Conservation (phyloP, 176 grass and related monocot genomes). For the Metroxylon sagu region DNA sequence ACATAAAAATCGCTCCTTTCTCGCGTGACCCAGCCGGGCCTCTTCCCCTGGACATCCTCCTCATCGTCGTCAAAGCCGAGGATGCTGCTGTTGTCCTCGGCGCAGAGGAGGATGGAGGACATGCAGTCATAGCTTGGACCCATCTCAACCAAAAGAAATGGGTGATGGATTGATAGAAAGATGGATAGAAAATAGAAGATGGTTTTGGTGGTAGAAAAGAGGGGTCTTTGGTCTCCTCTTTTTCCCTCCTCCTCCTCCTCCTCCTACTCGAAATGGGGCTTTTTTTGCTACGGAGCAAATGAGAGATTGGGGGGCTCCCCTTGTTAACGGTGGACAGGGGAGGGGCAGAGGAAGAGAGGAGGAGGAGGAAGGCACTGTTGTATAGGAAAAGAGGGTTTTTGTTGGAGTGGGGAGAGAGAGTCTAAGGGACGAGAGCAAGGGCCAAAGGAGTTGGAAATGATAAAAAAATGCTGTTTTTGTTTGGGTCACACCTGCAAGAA, state of each 20-base stretch:
- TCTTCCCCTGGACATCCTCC: slow-evolving; percentile 20
- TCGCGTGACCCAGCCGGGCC: neutral
- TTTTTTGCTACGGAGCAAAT: slow-evolving; percentile 12
- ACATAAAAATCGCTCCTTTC: slow-evolving; percentile 30
- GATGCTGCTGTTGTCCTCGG: slow-evolving; percentile 74
- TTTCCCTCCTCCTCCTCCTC: slow-evolving; percentile 5
- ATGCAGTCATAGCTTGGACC: slow-evolving; percentile 52
- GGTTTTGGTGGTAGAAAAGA: neutral
- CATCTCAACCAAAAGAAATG: slow-evolving; percentile 27
- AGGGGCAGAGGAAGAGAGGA: slow-evolving; percentile 6
- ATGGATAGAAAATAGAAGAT: slow-evolving; percentile 1
- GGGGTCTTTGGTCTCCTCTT: neutral
- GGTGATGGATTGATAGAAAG: neutral
- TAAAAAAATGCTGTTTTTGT: neutral
- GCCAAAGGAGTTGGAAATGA: neutral
- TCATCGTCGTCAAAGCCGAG: slow-evolving; percentile 35
- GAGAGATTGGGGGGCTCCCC: slow-evolving; percentile 1
- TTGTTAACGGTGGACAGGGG: neutral
- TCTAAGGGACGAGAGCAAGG: neutral
- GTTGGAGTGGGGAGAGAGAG: slow-evolving; percentile 1
- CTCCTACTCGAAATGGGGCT: slow-evolving; percentile 11
- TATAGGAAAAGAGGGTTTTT: slow-evolving; percentile 27
- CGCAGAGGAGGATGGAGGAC: slow-evolving; percentile 70
- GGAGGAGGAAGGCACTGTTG: neutral
- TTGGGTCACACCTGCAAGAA: too few relatives aligned